Evolutionary conservation across 768 basidiomycete species (phyloP).

Genomic region (Tulasnella calospora): DNA sequence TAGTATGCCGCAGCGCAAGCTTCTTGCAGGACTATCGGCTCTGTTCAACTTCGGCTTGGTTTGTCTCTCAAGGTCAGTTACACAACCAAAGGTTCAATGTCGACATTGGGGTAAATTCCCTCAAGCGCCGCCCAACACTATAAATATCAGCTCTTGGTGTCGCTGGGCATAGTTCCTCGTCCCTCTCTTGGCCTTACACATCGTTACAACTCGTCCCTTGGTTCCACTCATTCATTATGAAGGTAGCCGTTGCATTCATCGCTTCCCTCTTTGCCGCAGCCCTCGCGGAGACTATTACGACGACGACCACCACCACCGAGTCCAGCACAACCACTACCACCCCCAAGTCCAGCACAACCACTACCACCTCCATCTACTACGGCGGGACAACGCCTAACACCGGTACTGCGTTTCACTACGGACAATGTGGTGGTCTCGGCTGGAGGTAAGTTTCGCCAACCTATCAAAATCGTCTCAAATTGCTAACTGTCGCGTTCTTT

Average conservation of each 20-base stretch:
- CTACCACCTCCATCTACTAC: no score
- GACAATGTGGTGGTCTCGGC: background rate
- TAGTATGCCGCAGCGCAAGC: background rate
- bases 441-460: background rate
- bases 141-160: no score
- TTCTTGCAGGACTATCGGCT: background rate
- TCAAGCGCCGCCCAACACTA: no score
- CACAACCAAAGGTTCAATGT: background rate
- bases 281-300: conserved; percentile 48
- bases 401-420: background rate
- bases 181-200: background rate
- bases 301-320: conserved; percentile 25
- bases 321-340: no score
- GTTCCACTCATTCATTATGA: no score
- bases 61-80: background rate
- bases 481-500: conserved; percentile 10
- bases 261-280: conserved; percentile 34
- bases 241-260: conserved; percentile 25
- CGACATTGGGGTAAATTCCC: background rate
- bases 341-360: no score
- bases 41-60: background rate
- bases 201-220: no score
- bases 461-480: background rate
- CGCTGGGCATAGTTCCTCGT: no score
- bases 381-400: no score